Base-by-base conservation (phyloP, 1,139 yeast genomes). In the Candida tetrigidarum region DNA sequence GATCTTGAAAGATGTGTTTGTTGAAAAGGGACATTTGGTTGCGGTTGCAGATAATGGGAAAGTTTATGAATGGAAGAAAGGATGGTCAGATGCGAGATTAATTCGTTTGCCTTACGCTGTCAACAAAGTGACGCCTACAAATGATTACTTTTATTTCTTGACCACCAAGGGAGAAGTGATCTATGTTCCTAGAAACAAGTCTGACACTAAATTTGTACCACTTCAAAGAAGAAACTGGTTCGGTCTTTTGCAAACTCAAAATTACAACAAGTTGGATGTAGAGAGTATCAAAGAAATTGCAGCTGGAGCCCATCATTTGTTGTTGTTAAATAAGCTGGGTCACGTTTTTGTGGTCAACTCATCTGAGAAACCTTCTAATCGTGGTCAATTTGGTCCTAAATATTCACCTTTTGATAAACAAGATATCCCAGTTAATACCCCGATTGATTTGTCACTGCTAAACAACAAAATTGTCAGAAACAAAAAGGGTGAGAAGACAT, bases 341-440 rank as follows among this genome's bases (percentile, higher is more conserved):
- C 73, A 81, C 33, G 81, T 88, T 0, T 86, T 76, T 53, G 72
- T 88, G 1, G 74, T 83, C 7, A 76, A 87, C 11, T 79, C 95
- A 0, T 83, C 84, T 0, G 52, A 60, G 18, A 56, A 43, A 52
- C 67, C 43, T 43, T 58, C 19, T 27, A 78, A 64, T 76, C 85
- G 33, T 53, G 98, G 97, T 5, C 98, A 92, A 65, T 88, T 77
- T 63, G 98, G 98, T 11, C 95, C 96, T 0, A 64, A 69, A 11
- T 78, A 72, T 53, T 83, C 96, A 0, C 92, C 89, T 46, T 83
- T 81, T 54, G 82, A 48, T 2, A 46, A 50, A 3, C 47, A 49
- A 4, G 42, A 47, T 5, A 54, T 68, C 11, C 68, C 73, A 2
- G 22, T 52, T 9, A 64, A 71, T 47, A 47, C 53, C 30, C 65